Base-by-base conservation (phyloP, 495 filamentous ascomycete genomes). In the Aspergillus taichungensis region DNA sequence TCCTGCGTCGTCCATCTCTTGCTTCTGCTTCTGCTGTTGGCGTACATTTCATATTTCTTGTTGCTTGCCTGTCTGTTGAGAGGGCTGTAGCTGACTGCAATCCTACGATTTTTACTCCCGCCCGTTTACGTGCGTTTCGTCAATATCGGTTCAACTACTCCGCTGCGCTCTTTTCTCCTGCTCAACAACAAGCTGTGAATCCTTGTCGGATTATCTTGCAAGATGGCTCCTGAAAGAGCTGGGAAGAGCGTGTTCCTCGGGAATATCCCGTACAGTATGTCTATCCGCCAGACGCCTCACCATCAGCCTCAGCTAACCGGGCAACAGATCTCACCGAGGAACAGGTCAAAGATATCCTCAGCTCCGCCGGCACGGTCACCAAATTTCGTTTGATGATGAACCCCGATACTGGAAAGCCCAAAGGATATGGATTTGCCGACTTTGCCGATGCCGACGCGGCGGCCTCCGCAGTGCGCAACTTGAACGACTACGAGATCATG, bases 401-500 rank as follows among this genome's bases (percentile, higher is more conserved):
- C 66, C 84, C 85, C 7, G 91, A 97, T 52, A 97, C 90, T 0
- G 92, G 94, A 3, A 80, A 86, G 35, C 92, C 92, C 0, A 97
- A 96, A 62, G 92, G 92, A 9, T 98, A 94, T 57, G 92, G 92
- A 14, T 98, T 98, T 55, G 87, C 88, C 34, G 91, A 97, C 54
- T 98, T 89, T 56, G 78, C 83, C 24, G 92, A 98, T 53, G 74
- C 71, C 65, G 92, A 98, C 55, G 86, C 88, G 6, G 92, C 92
- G 13, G 87, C 91, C 34, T 94, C 88, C 1, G 92, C 92, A 6
- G 90, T 97, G 13, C 84, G 92, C 47, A 98, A 98, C 59, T 73
- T 98, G 30, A 94, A 98, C 69, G 88, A 94, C 60, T 80, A 90
- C 72, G 91, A 97, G 61, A 82, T 95, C 48, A 94, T 95, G 88